Evolutionary conservation across 2,329 filamentous ascomycete species (phyloP).

Genomic region (Furcasterigmium sp.): DNA sequence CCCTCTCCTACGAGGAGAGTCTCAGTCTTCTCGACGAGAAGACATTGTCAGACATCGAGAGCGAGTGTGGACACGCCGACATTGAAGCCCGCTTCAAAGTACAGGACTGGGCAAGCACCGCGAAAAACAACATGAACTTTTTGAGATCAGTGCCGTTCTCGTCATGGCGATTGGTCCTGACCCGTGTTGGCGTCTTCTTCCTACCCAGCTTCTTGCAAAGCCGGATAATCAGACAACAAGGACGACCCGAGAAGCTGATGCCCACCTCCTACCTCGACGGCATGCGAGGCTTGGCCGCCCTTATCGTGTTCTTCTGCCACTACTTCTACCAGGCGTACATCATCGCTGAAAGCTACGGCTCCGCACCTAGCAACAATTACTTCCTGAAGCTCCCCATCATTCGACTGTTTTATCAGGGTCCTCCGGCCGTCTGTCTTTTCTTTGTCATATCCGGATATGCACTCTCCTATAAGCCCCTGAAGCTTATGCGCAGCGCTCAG

Average conservation of each 20-base stretch:
- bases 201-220: slow-evolving; percentile 49
- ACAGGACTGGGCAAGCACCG: slow-evolving; percentile 24
- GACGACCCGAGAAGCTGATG: slow-evolving; percentile 33
- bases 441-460: slow-evolving; percentile 60
- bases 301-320: slow-evolving; percentile 53
- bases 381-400: slow-evolving; percentile 48
- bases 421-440: slow-evolving; percentile 54
- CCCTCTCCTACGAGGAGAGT: slow-evolving; percentile 37
- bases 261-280: slow-evolving; percentile 55
- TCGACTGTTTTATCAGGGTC: slow-evolving; percentile 48
- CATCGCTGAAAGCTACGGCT: slow-evolving; percentile 46
- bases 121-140: slow-evolving; percentile 21
- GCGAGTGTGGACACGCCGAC: slow-evolving; percentile 31
- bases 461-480: slow-evolving; percentile 48
- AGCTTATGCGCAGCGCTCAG: slow-evolving; percentile 32
- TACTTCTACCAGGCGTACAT: slow-evolving; percentile 47
- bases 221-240: slow-evolving; percentile 30
- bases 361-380: slow-evolving; percentile 35
- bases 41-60: slow-evolving; percentile 36
- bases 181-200: slow-evolving; percentile 37
- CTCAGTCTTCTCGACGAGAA: slow-evolving; percentile 38
- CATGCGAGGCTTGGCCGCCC: slow-evolving; percentile 50
- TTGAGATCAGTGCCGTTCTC: slow-evolving; percentile 21
- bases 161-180: slow-evolving; percentile 26
- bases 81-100: slow-evolving; percentile 26